phyloP scores from a whole-genome alignment of 2,329 filamentous ascomycete genomes.

The Pseudogymnoascus sp. region DNA sequence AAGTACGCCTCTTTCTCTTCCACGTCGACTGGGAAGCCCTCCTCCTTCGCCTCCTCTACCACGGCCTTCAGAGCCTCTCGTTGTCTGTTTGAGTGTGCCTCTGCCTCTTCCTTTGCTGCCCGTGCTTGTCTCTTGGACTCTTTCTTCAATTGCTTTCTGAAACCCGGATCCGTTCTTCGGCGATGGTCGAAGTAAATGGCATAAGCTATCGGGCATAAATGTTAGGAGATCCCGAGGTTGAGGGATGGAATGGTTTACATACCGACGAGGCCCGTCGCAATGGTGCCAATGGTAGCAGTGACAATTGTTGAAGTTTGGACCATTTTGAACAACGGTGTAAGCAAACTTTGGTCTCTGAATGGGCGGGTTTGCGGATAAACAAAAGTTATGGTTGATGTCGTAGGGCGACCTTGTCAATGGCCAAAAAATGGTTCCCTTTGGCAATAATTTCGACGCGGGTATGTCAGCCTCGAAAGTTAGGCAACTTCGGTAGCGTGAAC shows the following conservation, averaged over 20 bases:
- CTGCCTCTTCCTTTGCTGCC: conserved; percentile 63
- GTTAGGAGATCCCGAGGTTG: conserved; percentile 5
- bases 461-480: neutral
- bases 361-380: neutral
- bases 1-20: conserved; percentile 96
- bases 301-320: conserved; percentile 47
- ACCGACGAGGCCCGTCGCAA: conserved; percentile 53
- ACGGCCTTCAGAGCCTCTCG: conserved; percentile 64
- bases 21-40: conserved; percentile 82
- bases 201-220: conserved; percentile 41
- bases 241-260: conserved; percentile 24
- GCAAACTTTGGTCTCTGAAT: conserved; percentile 2
- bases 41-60: conserved; percentile 75
- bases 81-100: conserved; percentile 56
- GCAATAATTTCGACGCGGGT: conserved; percentile 2
- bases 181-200: conserved; percentile 61
- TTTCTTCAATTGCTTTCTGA: conserved; percentile 60
- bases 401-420: conserved; percentile 1
- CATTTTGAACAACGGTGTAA: conserved; percentile 26
- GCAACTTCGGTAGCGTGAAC: conserved; percentile 7
- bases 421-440: conserved; percentile 6
- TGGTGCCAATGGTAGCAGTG: conserved; percentile 52
- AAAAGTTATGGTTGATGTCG: conserved; percentile 9
- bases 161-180: conserved; percentile 54
- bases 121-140: conserved; percentile 67